Evolutionary conservation across 2,329 filamentous ascomycete genomes (phyloP).

Genomic region (Berkeleyomyces rouxiae): DNA sequence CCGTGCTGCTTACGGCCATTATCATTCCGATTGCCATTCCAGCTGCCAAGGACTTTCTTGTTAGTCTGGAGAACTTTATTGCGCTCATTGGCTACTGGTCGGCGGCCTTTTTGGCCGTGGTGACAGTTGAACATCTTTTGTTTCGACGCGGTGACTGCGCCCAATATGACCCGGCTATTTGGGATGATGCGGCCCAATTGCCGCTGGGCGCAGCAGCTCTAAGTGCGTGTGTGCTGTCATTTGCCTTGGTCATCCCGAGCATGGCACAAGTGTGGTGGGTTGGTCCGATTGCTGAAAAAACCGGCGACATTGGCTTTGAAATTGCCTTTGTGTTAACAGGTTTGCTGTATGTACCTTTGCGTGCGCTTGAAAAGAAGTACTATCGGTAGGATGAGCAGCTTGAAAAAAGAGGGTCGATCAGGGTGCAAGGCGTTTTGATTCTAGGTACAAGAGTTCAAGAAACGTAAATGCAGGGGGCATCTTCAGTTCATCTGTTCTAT

Average conservation of each 20-base stretch:
- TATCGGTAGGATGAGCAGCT: not conserved
- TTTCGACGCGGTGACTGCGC: slow-evolving; percentile 30
- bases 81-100: slow-evolving; percentile 43
- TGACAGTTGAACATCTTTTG: slow-evolving; percentile 31
- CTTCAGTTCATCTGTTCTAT: too few relatives aligned
- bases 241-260: slow-evolving; percentile 38
- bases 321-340: slow-evolving; percentile 37
- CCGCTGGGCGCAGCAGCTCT: slow-evolving; percentile 33
- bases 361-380: slow-evolving; percentile 28
- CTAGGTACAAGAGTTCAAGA: too few relatives aligned
- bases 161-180: slow-evolving; percentile 30
- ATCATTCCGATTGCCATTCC: slow-evolving; percentile 41
- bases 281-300: slow-evolving; percentile 40
- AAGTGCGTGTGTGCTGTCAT: slow-evolving; percentile 28
- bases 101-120: slow-evolving; percentile 35
- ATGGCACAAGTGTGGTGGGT: slow-evolving; percentile 46
- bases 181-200: slow-evolving; percentile 29
- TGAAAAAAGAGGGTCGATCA: not conserved
- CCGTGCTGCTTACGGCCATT: slow-evolving; percentile 39
- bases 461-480: too few relatives aligned
- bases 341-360: slow-evolving; percentile 30
- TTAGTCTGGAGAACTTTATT: slow-evolving; percentile 39
- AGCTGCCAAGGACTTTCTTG: slow-evolving; percentile 39
- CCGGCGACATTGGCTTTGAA: slow-evolving; percentile 51
- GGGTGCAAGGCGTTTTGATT: not conserved